phyloP scores from a whole-genome alignment of 345 rosid species.

The Populus ilicifolia region DNA sequence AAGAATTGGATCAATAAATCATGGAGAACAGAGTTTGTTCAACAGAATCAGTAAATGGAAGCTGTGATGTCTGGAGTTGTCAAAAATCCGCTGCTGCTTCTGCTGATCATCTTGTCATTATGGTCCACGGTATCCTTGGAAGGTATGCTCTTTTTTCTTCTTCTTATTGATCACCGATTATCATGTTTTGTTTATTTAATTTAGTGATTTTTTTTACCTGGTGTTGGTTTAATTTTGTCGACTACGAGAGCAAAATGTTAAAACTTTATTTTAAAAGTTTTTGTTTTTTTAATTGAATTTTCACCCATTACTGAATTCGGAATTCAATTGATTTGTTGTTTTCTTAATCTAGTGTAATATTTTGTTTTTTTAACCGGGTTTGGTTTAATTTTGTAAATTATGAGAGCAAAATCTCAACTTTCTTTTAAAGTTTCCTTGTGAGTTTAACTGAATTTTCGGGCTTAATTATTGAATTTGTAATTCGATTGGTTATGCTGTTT shows the following conservation, averaged over 20 bases:
- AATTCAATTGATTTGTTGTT: background rate
- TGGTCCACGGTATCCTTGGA: conserved; percentile 98
- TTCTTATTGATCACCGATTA: background rate
- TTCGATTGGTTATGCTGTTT: background rate
- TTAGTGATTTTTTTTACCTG: background rate
- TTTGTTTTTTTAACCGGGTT: background rate
- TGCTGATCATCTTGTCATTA: conserved; percentile 90
- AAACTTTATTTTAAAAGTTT: background rate
- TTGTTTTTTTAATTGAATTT: background rate
- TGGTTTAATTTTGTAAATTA: background rate
- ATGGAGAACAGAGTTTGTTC: conserved; percentile 53
- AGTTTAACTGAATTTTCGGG: background rate
- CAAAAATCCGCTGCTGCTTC: conserved; percentile 51
- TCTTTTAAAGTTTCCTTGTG: background rate
- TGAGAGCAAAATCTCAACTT: background rate
- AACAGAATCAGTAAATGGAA: conserved; percentile 57
- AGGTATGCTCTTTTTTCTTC: conserved; percentile 33
- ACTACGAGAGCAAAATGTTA: background rate
- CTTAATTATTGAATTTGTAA: background rate
- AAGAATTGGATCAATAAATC: background rate
- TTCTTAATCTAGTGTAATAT: background rate
- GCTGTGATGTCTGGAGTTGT: conserved; percentile 74
- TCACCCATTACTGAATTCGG: background rate
- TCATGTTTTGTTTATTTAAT: background rate
- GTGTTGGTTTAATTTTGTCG: background rate